These are phyloP conservation scores for Trichoderma orchidacearum DNA, from an alignment of 495 filamentous ascomycete species.

Conservation along the genomic window DNA sequence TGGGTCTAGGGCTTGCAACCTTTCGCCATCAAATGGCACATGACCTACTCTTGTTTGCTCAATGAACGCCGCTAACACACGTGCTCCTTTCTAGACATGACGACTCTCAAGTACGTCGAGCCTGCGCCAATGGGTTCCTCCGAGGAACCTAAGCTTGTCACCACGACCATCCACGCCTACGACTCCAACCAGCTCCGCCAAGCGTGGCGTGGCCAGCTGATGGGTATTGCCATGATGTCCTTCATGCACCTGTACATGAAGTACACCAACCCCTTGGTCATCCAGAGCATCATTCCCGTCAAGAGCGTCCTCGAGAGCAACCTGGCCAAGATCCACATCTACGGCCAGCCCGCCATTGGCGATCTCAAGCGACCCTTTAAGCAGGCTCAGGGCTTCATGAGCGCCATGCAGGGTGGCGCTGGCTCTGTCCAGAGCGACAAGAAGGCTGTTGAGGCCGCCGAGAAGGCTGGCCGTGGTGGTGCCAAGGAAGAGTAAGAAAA, in stretches of 20 bases:
- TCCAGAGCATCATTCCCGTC: slow-evolving; percentile 96
- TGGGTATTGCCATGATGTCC: slow-evolving; percentile 94
- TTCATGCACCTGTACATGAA: slow-evolving; percentile 98
- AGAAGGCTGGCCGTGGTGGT: slow-evolving; percentile 74
- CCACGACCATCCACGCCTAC: slow-evolving; percentile 89
- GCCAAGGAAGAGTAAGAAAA: slow-evolving; percentile 74
- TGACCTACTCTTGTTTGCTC: neutral
- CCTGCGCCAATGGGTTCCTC: slow-evolving; percentile 79
- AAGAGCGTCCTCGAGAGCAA: slow-evolving; percentile 92
- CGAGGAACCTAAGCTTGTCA: slow-evolving; percentile 89
- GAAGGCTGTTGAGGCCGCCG: slow-evolving; percentile 81
- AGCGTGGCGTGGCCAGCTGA: slow-evolving; percentile 74
- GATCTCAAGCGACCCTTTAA: slow-evolving; percentile 96
- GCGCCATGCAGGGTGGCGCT: slow-evolving; percentile 48
- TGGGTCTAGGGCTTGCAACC: no score
- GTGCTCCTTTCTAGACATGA: slow-evolving; percentile 52
- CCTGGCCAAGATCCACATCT: slow-evolving; percentile 85
- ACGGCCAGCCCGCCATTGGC: slow-evolving; percentile 78
- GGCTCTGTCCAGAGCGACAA: slow-evolving; percentile 83
- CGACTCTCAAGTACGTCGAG: slow-evolving; percentile 97
- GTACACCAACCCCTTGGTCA: slow-evolving; percentile 97
- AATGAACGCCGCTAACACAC: slow-evolving; percentile 3
- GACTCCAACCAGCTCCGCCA: slow-evolving; percentile 72
- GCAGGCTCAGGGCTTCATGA: slow-evolving; percentile 67
- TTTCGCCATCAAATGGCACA: no score